Evolutionary conservation across 257 asterid species (phyloP).

Genomic region (Solanum tarijense): DNA sequence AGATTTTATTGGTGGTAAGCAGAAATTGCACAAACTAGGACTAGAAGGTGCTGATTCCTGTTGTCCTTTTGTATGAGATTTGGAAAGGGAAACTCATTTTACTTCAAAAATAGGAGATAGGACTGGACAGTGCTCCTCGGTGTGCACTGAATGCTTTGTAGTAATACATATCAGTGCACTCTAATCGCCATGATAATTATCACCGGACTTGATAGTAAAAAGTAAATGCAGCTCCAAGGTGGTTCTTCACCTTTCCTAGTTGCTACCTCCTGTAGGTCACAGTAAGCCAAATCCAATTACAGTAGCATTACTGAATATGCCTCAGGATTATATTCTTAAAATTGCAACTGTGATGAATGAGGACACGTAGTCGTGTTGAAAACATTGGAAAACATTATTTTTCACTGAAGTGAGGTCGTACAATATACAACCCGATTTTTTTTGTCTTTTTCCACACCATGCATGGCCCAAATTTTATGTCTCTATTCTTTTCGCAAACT

Average conservation of each 20-base stretch:
- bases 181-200: background rate
- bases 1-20: background rate
- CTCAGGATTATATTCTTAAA: background rate
- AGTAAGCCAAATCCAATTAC: background rate
- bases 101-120: background rate
- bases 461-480: background rate
- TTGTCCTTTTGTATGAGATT: background rate
- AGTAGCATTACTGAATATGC: background rate
- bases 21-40: background rate
- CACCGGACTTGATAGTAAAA: background rate
- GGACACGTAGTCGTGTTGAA: background rate
- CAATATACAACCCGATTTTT: background rate
- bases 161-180: background rate
- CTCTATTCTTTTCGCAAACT: background rate
- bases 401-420: background rate
- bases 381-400: background rate
- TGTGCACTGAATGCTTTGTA: background rate
- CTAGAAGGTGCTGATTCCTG: background rate
- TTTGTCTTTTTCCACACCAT: background rate
- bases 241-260: background rate
- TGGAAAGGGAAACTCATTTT: background rate
- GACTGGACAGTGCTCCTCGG: background rate
- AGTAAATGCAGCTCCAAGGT: background rate
- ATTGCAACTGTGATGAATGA: background rate
- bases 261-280: background rate